Base-by-base conservation (phyloP, 306 rosid genomes). In the Cucurbita moschata region DNA sequence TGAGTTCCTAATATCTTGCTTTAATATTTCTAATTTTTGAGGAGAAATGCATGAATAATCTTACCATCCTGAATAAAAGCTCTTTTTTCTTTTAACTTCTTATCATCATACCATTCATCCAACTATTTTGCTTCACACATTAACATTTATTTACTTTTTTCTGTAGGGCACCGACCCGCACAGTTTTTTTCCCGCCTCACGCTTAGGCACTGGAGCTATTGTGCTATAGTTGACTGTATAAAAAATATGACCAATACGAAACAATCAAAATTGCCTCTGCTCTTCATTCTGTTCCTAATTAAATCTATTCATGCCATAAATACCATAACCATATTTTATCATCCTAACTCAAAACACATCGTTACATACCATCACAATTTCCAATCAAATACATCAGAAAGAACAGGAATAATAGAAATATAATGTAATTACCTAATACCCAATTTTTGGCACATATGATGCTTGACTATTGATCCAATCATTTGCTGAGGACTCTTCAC, bases 401-500 rank as follows among this genome's bases (percentile, higher is more conserved):
- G 26, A 55, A 15, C n/a, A 18, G n/a, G 63, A 52, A 10, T 37
- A 55, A 40, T 47, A 18, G 55, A 26, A 40, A 30, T 21, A n/a
- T 15, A 47, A 77, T 9, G 23, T 15, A 54, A 49, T 65, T 84
- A 94, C 98, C 96, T 84, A 74, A 88, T 80, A 75, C 86, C 97
- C 87, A 89, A 80, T 69, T 81, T 86, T 79, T 82, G 86, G 83
- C 92, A 89, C 39, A 81, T 38, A 69, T 71, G 87, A 72, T 80
- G 85, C 84, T 88, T 90, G 63, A 94, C 79, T 76, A 94, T 84
- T 60, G 92, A 83, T 85, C 97, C 97, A 71, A 85, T 83, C 73
- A 88, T 85, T 88, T 94, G 96, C 78, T 90, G 97, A 56, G 97
- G 98, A 85, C 96, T 88, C 89, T 94, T 94, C 72, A 87, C 92